phyloP scores from a whole-genome alignment of 805 yeast species.

The Cyberlindnera euphorbiae region DNA sequence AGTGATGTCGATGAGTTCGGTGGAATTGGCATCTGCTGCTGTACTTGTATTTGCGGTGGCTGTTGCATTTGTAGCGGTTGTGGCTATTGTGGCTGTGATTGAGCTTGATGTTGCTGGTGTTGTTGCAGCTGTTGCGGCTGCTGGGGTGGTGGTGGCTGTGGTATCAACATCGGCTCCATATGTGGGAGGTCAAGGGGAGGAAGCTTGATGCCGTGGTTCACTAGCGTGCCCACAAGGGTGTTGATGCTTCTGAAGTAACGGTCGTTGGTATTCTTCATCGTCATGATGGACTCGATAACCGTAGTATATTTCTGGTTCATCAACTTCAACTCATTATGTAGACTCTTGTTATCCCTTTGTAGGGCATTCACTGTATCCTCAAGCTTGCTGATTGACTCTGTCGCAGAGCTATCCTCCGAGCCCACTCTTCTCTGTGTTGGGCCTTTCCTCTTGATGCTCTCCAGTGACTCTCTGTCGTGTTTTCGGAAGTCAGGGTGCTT shows the following conservation, averaged over 20 bases:
- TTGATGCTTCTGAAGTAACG: conserved; percentile 49
- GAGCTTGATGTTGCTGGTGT: conserved; percentile 11
- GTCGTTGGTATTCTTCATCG: conserved; percentile 53
- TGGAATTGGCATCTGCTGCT: not conserved
- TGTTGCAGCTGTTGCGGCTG: conserved; percentile 12
- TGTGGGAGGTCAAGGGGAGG: conserved; percentile 58
- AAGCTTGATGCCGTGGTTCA: conserved; percentile 59
- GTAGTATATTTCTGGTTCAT: conserved; percentile 58
- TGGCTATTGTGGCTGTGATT: conserved; percentile 7
- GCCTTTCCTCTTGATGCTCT: conserved; percentile 81
- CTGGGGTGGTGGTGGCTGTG: conserved; percentile 8
- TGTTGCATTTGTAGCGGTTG: conserved; percentile 2
- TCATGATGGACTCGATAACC: conserved; percentile 54
- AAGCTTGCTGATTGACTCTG: conserved; percentile 14
- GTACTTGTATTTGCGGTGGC: not conserved
- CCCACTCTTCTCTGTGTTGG: conserved; percentile 48
- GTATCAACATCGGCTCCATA: conserved; percentile 6
- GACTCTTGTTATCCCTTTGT: conserved; percentile 29
- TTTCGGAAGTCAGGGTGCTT: conserved; percentile 83
- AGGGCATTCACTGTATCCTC: conserved; percentile 17
- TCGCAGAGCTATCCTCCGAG: conserved; percentile 22
- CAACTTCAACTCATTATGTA: conserved; percentile 33
- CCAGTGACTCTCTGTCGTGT: conserved; percentile 73
- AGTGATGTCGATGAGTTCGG: not conserved
- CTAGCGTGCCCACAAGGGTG: conserved; percentile 43